phyloP scores from a whole-genome alignment of 2,329 filamentous ascomycete genomes.

The Didymella sp. region DNA sequence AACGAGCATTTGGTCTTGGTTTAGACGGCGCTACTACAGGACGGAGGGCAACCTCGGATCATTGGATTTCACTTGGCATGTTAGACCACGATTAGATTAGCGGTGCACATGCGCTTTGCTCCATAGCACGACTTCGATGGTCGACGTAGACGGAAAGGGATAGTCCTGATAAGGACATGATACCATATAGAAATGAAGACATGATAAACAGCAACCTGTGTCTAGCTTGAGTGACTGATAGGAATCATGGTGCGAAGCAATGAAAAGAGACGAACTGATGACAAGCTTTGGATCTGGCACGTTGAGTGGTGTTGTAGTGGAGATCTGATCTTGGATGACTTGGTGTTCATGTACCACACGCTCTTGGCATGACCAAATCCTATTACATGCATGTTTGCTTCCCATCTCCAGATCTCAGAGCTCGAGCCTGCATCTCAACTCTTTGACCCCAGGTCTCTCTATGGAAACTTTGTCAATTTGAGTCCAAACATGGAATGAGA shows the following conservation, averaged over 20 bases:
- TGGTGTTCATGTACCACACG: constrained; percentile 30
- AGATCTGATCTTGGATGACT: constrained; percentile 9
- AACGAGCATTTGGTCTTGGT: constrained; percentile 16
- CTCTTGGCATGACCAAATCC: constrained; percentile 32
- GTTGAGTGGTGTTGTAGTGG: constrained; percentile 5
- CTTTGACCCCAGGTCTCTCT: neutral
- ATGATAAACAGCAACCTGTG: neutral
- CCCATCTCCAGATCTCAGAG: constrained; percentile 1
- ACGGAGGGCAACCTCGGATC: constrained; percentile 8
- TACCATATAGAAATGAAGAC: neutral
- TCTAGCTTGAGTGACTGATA: neutral
- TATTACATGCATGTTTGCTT: constrained; percentile 29
- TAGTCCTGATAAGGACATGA: constrained; percentile 1
- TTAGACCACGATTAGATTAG: constrained; percentile 18
- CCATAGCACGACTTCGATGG: neutral
- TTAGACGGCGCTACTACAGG: constrained; percentile 24
- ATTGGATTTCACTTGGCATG: constrained; percentile 6
- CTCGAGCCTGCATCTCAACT: constrained; percentile 8
- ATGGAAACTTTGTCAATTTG: neutral
- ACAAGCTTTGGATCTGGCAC: neutral
- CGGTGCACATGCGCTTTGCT: constrained; percentile 3
- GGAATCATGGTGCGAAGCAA: neutral
- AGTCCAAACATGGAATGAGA: neutral
- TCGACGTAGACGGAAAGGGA: constrained; percentile 5
- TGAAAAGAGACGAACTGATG: neutral